phyloP scores from a whole-genome alignment of 768 basidiomycete species.

The Suillus spraguei region DNA sequence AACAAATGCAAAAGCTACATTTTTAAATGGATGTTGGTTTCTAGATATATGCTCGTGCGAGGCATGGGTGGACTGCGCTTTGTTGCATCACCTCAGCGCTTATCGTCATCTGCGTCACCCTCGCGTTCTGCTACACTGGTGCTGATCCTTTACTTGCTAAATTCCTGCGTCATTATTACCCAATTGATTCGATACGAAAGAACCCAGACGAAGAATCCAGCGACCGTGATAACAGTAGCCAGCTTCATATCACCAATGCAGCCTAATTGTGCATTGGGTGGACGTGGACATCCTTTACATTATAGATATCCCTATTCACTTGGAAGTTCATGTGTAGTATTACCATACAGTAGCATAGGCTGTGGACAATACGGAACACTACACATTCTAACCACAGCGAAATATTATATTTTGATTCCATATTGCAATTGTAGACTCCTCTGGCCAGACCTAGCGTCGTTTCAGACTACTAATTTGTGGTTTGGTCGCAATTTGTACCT shows the following conservation, averaged over 20 bases:
- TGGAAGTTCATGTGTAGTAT: conserved; percentile 13
- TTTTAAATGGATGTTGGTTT: conserved; percentile 12
- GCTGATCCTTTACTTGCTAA: conserved; percentile 41
- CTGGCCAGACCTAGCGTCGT: not conserved
- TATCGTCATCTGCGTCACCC: conserved; percentile 38
- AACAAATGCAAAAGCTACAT: not conserved
- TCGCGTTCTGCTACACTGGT: conserved; percentile 53
- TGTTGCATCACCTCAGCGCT: conserved; percentile 51
- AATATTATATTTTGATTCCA: not conserved
- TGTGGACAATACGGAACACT: conserved; percentile 1
- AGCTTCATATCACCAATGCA: no score
- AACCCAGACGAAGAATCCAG: conserved; percentile 3
- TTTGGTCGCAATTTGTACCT: not conserved
- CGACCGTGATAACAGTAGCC: not conserved
- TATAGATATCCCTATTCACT: conserved; percentile 6
- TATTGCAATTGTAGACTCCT: not conserved
- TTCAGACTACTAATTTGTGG: not conserved
- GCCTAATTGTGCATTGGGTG: not conserved
- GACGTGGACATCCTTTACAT: not conserved
- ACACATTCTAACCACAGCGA: not conserved
- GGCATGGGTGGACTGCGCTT: conserved; percentile 62
- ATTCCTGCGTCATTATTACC: conserved; percentile 25
- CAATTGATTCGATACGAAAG: not conserved
- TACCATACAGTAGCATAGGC: conserved; percentile 11
- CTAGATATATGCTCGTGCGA: conserved; percentile 61